A percentile compares a stretch with the other conserved stretches of the same genome.
Evolutionary conservation across 306 rosid genomes (phyloP).

Genomic region (Gynostemma pentaphyllum): DNA sequence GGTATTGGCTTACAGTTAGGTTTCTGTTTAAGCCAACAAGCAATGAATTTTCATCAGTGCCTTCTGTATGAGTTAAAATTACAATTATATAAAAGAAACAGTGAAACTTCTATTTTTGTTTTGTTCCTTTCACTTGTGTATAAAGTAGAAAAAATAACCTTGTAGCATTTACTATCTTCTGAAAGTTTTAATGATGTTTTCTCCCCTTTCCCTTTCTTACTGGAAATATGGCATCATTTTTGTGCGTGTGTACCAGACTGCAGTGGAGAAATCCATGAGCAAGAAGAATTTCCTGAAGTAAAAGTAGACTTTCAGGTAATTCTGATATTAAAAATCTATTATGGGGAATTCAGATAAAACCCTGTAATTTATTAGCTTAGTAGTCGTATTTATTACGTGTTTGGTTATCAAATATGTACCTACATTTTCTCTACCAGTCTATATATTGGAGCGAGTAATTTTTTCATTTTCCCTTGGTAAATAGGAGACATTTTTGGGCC

Average conservation of each 20-base stretch:
- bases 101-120: background rate
- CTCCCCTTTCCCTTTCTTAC: background rate
- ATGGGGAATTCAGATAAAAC: background rate
- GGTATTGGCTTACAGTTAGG: background rate
- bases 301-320: constrained; percentile 82
- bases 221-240: background rate
- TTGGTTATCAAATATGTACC: background rate
- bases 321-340: background rate
- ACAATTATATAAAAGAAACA: background rate
- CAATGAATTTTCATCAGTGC: background rate
- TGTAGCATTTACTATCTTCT: background rate
- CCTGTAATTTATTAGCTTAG: background rate
- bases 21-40: background rate
- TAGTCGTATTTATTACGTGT: background rate
- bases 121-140: background rate
- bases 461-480: constrained; percentile 24
- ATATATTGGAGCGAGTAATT: constrained; percentile 16
- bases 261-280: constrained; percentile 32
- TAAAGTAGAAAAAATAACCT: background rate
- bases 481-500: constrained; percentile 96
- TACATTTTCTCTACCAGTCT: background rate
- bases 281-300: constrained; percentile 83
- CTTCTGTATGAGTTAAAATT: background rate
- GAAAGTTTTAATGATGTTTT: background rate
- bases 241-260: constrained; percentile 40